Evolutionary conservation across 2,329 filamentous ascomycete species (phyloP).

Genomic region (Verticillium nubilum): DNA sequence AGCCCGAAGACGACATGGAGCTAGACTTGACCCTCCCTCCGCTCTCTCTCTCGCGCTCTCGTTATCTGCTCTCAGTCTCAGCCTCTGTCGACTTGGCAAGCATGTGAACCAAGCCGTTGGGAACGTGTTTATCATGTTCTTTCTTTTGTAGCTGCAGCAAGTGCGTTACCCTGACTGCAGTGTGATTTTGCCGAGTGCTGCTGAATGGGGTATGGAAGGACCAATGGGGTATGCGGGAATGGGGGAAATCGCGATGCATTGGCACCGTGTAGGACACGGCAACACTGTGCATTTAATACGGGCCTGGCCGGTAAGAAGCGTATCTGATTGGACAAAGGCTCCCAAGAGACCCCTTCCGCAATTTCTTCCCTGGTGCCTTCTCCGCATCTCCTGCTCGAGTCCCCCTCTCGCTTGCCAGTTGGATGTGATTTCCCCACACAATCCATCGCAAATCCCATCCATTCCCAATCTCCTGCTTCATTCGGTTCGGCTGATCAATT

Average conservation of each 20-base stretch:
- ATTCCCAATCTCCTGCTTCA: not conserved
- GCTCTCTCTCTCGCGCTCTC: too few relatives aligned
- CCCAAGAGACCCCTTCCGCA: not conserved
- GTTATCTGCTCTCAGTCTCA: too few relatives aligned
- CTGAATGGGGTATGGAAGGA: too few relatives aligned
- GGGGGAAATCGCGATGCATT: conserved; percentile 10
- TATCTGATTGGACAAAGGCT: not conserved
- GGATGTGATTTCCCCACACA: conserved; percentile 7
- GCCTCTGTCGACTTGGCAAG: too few relatives aligned
- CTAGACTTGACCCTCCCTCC: too few relatives aligned
- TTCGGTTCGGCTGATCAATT: not conserved
- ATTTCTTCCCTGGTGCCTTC: conserved; percentile 2
- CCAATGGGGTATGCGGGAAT: too few relatives aligned
- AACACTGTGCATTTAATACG: not conserved
- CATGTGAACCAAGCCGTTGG: too few relatives aligned
- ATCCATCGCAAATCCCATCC: conserved; percentile 3
- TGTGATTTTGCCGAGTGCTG: too few relatives aligned
- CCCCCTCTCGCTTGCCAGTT: not conserved
- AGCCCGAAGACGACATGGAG: too few relatives aligned
- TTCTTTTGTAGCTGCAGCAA: too few relatives aligned
- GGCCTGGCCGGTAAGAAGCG: not conserved
- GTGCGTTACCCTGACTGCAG: too few relatives aligned
- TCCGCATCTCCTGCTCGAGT: conserved; percentile 10
- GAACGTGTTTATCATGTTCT: too few relatives aligned
- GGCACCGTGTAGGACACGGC: conserved; percentile 8